Evolutionary conservation across 495 filamentous ascomycete species (phyloP), one percentile per base, ranked within the genome.

Genomic region (Penicillium pancosmium): DNA sequence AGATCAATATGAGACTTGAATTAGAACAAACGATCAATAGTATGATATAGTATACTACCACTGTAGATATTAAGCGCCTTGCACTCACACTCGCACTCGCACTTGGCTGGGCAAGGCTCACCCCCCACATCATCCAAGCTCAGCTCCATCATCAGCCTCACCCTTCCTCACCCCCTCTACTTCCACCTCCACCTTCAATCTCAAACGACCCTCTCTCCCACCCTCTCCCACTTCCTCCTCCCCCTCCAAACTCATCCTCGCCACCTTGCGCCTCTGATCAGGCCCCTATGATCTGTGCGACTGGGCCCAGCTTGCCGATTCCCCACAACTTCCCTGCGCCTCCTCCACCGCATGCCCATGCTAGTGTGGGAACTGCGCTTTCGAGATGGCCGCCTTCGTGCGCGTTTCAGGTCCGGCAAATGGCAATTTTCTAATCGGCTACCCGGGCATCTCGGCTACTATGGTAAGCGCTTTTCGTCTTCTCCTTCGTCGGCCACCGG

Each of bases 361-460:
- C 75, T 80, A 74, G 72, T 71, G 74, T 61, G 70, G 68, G 63
- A 62, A 65, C 68, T 57, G 66, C 62, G 59, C 62, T 67, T 56
- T 74, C 67, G 84, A 73, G 71, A 89, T 93, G 85, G 83, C 91
- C 72, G 93, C 93, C 72, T 93, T 90, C 73, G 94, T 98, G 78
- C 91, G 95, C 81, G 91, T 98, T 80, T 95, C 91, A 68, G 94
- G 94, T 63, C 93, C 92, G 64, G 91, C 94, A 63, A 98, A 98
- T 79, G 94, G 91, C 76, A 93, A 91, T 75, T 97, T 93, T 68
- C 80, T 98, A 61, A 91, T 98, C 61, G 94, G 94, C 50, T 98
- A 98, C 73, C 94, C 94, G 6, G 94, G 94, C 59, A 98, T 98
- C 73, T 97, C 95, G 34, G 95, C 94, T 62, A 98, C 95, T 5